Evolutionary conservation across 345 rosid species (phyloP).

Genomic region (Noccaea bulbosa): DNA sequence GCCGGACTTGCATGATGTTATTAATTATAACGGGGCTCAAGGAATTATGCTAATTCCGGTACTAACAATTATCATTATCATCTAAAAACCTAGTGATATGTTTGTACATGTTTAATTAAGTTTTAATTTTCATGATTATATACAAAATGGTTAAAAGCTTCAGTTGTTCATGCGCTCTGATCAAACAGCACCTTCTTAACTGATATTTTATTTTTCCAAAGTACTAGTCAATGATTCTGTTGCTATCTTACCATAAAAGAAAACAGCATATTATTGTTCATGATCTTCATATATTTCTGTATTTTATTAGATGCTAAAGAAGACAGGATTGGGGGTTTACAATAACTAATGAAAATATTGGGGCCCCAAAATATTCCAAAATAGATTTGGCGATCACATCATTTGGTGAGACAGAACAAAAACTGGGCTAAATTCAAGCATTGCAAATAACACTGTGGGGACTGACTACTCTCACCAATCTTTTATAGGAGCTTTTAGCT

Average conservation of each 20-base stretch:
- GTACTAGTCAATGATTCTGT: constrained; percentile 23
- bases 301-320: constrained; percentile 37
- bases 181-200: constrained; percentile 19
- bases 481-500: constrained; percentile 12
- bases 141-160: background rate
- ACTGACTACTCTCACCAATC: constrained; percentile 34
- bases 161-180: background rate
- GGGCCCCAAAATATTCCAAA: constrained; percentile 40
- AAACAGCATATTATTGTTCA: constrained; percentile 31
- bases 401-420: constrained; percentile 31
- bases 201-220: background rate
- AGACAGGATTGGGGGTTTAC: constrained; percentile 34
- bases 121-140: background rate
- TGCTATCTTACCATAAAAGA: constrained; percentile 23
- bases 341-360: constrained; percentile 25
- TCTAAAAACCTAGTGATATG: constrained; percentile 6
- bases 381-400: constrained; percentile 40
- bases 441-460: constrained; percentile 37
- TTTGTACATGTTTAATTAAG: background rate
- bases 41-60: too few species aligned
- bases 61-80: constrained; percentile 5
- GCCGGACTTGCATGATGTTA: too few species aligned
- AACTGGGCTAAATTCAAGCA: constrained; percentile 31
- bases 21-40: too few species aligned
- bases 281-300: background rate